phyloP scores from a whole-genome alignment of 768 basidiomycete genomes.

The Mycena albidolilacea region DNA sequence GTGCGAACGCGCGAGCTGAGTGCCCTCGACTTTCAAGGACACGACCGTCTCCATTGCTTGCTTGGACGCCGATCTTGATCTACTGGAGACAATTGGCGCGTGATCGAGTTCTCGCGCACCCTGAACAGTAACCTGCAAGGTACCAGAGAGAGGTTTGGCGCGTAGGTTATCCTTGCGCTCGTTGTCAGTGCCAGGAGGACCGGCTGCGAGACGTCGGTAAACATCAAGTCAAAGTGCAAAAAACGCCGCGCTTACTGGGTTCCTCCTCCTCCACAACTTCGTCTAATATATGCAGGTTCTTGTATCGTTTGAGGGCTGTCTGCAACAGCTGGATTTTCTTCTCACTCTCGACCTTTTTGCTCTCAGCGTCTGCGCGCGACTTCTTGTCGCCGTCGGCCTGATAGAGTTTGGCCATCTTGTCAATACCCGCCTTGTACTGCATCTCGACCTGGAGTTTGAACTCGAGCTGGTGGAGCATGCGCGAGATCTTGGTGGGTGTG shows the following conservation, averaged over 20 bases:
- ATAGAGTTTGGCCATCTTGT: conserved; percentile 98
- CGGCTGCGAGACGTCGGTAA: conserved; percentile 48
- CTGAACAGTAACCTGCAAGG: conserved; percentile 89
- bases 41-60: conserved; percentile 89
- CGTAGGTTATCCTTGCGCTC: conserved; percentile 95
- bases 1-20: conserved; percentile 91
- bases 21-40: conserved; percentile 96
- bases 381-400: conserved; percentile 98
- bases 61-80: conserved; percentile 85
- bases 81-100: conserved; percentile 75
- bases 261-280: conserved; percentile 88
- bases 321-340: conserved; percentile 96
- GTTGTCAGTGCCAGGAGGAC: conserved; percentile 75
- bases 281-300: conserved; percentile 94
- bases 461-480: conserved; percentile 94
- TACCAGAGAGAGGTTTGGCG: conserved; percentile 94
- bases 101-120: conserved; percentile 96
- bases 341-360: conserved; percentile 94
- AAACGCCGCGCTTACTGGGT: conserved; percentile 26
- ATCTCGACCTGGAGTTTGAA: conserved; percentile 79
- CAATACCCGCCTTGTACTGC: conserved; percentile 98
- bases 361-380: conserved; percentile 92
- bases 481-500: conserved; percentile 95
- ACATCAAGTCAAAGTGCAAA: not conserved
- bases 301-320: conserved; percentile 94